Percentiles rank a stretch among this genome's conserved stretches.
Conservation (phyloP, 192 early-diverging fungal genomes). For the Entomortierella parvispora region DNA sequence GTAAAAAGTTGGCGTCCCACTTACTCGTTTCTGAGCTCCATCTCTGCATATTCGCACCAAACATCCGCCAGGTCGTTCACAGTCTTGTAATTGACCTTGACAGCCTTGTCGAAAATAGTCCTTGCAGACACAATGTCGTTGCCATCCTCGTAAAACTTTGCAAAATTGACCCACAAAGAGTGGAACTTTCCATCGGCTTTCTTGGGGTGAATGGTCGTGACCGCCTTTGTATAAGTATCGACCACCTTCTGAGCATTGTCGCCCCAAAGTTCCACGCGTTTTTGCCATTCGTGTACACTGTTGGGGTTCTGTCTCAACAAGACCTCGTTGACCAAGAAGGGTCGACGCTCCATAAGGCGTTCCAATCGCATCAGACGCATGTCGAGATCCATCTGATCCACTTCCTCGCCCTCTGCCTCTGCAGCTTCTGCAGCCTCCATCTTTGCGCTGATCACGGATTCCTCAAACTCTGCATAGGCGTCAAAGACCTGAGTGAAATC, state of each 20-base stretch:
- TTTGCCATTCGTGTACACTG: slow-evolving; percentile 92
- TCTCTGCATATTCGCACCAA: slow-evolving; percentile 93
- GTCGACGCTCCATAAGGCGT: slow-evolving; percentile 89
- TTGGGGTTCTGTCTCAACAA: slow-evolving; percentile 90
- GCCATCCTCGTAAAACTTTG: slow-evolving; percentile 76
- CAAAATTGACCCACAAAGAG: slow-evolving; percentile 88
- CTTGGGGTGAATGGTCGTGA: slow-evolving; percentile 79
- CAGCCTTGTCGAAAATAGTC: slow-evolving; percentile 84
- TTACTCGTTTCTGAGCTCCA: slow-evolving; percentile 75
- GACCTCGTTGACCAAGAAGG: slow-evolving; percentile 95
- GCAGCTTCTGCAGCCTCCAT: slow-evolving; percentile 77
- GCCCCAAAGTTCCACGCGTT: slow-evolving; percentile 79
- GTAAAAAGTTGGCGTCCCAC: background rate
- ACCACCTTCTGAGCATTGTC: slow-evolving; percentile 69
- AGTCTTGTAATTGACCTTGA: slow-evolving; percentile 79
- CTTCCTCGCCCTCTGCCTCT: slow-evolving; percentile 62
- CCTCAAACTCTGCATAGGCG: slow-evolving; percentile 93
- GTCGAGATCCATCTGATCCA: slow-evolving; percentile 75
- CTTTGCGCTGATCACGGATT: slow-evolving; percentile 75
- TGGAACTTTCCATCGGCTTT: slow-evolving; percentile 82
- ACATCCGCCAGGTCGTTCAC: slow-evolving; percentile 89
- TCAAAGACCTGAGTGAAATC: slow-evolving; percentile 98
- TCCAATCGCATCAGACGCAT: slow-evolving; percentile 89
- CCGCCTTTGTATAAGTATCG: slow-evolving; percentile 79
- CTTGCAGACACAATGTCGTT: slow-evolving; percentile 74